A percentile compares a stretch with the other conserved stretches of the same genome.
Conservation (phyloP, 495 filamentous ascomycete species). For the Pyrenula massariospora region DNA sequence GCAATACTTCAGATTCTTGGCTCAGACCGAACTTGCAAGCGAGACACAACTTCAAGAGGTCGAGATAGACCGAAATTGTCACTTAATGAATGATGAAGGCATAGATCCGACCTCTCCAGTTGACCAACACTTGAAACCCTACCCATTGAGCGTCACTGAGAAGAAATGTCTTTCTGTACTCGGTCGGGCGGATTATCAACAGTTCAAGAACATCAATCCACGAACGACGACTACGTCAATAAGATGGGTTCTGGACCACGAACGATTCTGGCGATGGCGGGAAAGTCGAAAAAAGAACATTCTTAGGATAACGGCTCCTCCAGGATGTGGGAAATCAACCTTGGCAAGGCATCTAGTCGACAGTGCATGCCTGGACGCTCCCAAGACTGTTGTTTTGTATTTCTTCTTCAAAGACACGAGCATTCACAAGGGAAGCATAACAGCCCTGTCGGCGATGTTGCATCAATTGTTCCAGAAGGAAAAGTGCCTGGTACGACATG, state of each 20-base stretch:
- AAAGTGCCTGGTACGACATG: slow-evolving; percentile 8
- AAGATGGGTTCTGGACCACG: not conserved
- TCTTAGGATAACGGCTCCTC: slow-evolving; percentile 41
- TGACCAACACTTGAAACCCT: not conserved
- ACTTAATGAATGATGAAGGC: not conserved
- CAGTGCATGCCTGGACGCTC: slow-evolving; percentile 5
- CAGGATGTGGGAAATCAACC: slow-evolving; percentile 45
- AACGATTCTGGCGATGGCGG: not conserved
- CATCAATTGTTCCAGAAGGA: slow-evolving; percentile 11
- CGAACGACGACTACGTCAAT: not conserved
- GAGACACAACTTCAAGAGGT: not conserved
- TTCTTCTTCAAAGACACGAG: slow-evolving; percentile 41
- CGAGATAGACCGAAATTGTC: not conserved
- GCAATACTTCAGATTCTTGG: not conserved
- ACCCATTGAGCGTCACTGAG: not conserved
- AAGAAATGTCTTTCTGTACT: not conserved
- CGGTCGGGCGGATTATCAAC: not conserved
- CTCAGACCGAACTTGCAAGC: not conserved
- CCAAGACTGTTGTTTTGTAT: slow-evolving; percentile 9
- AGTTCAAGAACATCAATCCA: not conserved
- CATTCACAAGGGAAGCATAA: slow-evolving; percentile 20
- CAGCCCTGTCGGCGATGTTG: slow-evolving; percentile 10
- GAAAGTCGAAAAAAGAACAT: slow-evolving; percentile 7
- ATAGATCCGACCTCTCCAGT: not conserved
- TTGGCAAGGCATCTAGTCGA: slow-evolving; percentile 33